These are phyloP conservation scores for Trichosporon inkin DNA, from an alignment of 1,284 basidiomycete genomes.

Conservation along the genomic window DNA sequence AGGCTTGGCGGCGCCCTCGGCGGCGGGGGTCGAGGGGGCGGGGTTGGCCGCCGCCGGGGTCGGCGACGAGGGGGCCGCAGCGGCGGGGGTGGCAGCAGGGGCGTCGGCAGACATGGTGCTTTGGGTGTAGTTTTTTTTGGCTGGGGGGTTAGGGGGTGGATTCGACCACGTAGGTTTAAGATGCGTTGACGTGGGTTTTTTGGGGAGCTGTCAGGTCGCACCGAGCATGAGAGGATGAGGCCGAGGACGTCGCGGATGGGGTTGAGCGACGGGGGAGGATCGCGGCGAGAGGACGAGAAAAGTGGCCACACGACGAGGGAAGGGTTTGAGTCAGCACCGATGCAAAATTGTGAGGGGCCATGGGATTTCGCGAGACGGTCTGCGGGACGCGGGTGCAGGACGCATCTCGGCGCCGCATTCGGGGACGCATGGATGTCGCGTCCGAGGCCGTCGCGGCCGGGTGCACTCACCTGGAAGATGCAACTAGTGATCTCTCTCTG, in stretches of 20 bases:
- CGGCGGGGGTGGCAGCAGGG: slow-evolving; percentile 30
- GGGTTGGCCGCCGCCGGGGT: slow-evolving; percentile 28
- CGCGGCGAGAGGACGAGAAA: neutral
- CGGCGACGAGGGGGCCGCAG: slow-evolving; percentile 22
- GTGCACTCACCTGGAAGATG: slow-evolving; percentile 17
- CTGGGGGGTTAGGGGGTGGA: slow-evolving; percentile 26
- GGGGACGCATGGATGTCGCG: neutral
- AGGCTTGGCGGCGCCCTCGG: slow-evolving; percentile 30
- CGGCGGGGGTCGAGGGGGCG: slow-evolving; percentile 28
- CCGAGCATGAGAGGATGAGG: neutral
- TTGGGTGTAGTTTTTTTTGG: slow-evolving; percentile 12
- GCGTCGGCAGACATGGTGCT: slow-evolving; percentile 37
- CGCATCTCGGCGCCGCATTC: neutral
- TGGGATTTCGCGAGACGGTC: neutral
- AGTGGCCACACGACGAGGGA: slow-evolving; percentile 5
- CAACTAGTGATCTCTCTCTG: slow-evolving; percentile 20
- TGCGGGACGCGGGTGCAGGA: neutral
- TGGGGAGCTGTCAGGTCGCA: slow-evolving; percentile 10
- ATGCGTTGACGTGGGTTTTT: slow-evolving; percentile 31
- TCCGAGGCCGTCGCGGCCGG: neutral
- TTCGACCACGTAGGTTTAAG: slow-evolving; percentile 27
- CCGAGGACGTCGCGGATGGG: neutral
- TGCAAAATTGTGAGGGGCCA: slow-evolving; percentile 1
- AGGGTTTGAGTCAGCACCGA: slow-evolving; percentile 3
- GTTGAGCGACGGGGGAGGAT: slow-evolving; percentile 4